Percentiles rank a stretch among this genome's conserved stretches.
These are phyloP conservation scores for Linanthus parryae DNA, from an alignment of 148 eudicot species.

Conservation along the genomic window DNA sequence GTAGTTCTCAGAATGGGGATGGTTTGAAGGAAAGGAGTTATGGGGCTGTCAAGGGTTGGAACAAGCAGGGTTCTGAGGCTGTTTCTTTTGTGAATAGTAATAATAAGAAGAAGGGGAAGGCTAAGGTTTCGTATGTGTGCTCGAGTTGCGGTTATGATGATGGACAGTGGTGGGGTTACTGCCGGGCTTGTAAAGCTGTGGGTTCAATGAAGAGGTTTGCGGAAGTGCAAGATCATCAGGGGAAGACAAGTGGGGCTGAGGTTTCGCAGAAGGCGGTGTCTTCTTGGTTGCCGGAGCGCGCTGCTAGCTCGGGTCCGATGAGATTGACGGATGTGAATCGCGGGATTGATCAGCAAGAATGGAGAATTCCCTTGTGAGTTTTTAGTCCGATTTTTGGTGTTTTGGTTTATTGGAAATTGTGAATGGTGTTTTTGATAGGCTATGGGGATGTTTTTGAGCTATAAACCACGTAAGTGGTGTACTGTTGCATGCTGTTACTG, in stretches of 20 bases:
- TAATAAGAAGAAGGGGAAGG: constrained; percentile 38
- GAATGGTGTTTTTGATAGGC: too few relatives aligned
- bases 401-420: too few relatives aligned
- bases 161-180: constrained; percentile 94
- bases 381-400: too few relatives aligned
- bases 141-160: constrained; percentile 59
- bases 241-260: constrained; percentile 41
- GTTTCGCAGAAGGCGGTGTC: constrained; percentile 47
- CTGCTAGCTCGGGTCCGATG: constrained; percentile 35
- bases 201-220: constrained; percentile 50
- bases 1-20: background rate
- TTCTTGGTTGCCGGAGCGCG: constrained; percentile 63
- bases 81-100: constrained; percentile 21
- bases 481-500: too few relatives aligned
- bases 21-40: constrained; percentile 3
- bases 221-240: constrained; percentile 20
- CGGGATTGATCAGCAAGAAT: constrained; percentile 42
- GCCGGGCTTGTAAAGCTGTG: constrained; percentile 37
- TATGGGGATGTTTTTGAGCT: too few relatives aligned
- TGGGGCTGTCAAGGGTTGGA: constrained; percentile 1
- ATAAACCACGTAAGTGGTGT: too few relatives aligned
- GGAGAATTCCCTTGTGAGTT: constrained; percentile 88
- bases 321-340: constrained; percentile 68
- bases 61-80: constrained; percentile 1
- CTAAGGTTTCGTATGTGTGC: constrained; percentile 52